These are phyloP conservation scores for Candida argentea DNA, from an alignment of 805 yeast genomes.

Conservation along the genomic window DNA sequence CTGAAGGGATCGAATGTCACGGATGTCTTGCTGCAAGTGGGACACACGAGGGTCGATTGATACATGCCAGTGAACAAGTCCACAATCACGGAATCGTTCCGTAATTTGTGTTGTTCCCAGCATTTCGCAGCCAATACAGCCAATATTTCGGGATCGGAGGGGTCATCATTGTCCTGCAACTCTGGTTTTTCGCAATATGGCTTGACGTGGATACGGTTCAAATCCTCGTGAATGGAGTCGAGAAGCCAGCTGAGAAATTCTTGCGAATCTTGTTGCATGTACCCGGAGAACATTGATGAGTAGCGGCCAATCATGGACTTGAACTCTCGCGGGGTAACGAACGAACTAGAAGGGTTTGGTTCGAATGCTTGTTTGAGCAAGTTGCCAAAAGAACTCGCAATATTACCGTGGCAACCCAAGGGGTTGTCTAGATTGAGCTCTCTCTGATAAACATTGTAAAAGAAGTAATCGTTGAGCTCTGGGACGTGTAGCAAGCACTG, in stretches of 20 bases:
- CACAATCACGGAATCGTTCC: slow-evolving; percentile 77
- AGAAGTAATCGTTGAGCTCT: slow-evolving; percentile 68
- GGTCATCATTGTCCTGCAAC: slow-evolving; percentile 48
- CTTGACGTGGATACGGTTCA: slow-evolving; percentile 71
- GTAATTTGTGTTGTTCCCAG: slow-evolving; percentile 67
- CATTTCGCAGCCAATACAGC: slow-evolving; percentile 65
- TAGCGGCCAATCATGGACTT: slow-evolving; percentile 69
- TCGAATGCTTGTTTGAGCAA: slow-evolving; percentile 54
- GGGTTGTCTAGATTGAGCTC: slow-evolving; percentile 78
- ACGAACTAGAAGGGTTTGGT: slow-evolving; percentile 13
- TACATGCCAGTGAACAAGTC: slow-evolving; percentile 88
- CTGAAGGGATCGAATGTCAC: slow-evolving; percentile 91
- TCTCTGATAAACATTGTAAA: slow-evolving; percentile 42
- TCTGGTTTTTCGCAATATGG: slow-evolving; percentile 90
- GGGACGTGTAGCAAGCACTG: slow-evolving; percentile 86
- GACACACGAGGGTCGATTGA: slow-evolving; percentile 84
- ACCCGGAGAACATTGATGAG: slow-evolving; percentile 70
- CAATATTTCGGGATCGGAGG: slow-evolving; percentile 39
- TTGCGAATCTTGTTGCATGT: slow-evolving; percentile 88
- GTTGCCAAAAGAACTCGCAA: slow-evolving; percentile 67
- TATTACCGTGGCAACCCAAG: slow-evolving; percentile 72
- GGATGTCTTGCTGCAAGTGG: slow-evolving; percentile 68
- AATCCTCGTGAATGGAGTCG: slow-evolving; percentile 87
- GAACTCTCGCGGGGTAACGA: slow-evolving; percentile 60
- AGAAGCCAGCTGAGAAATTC: slow-evolving; percentile 81